These are phyloP conservation scores for Plenodomus biglobosus DNA, from an alignment of 2,329 filamentous ascomycete species.

Conservation along the genomic window DNA sequence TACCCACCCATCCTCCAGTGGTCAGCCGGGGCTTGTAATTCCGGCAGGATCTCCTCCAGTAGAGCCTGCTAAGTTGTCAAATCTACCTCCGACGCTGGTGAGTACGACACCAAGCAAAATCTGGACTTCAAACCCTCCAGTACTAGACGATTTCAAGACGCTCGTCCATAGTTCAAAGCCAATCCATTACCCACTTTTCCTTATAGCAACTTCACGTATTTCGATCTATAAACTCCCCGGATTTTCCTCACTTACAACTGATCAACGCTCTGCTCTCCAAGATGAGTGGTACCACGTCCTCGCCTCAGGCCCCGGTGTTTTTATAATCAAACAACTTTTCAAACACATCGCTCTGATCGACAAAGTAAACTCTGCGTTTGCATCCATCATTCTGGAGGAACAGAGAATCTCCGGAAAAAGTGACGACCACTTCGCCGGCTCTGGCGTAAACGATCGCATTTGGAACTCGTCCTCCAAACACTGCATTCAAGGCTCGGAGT, in stretches of 20 bases:
- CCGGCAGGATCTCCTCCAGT: not conserved
- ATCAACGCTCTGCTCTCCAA: slow-evolving; percentile 50
- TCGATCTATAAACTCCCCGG: slow-evolving; percentile 57
- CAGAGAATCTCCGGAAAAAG: slow-evolving; percentile 51
- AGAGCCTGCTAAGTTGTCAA: slow-evolving; percentile 22
- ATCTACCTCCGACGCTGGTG: slow-evolving; percentile 13
- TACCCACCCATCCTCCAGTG: slow-evolving; percentile 18
- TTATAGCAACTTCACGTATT: slow-evolving; percentile 52
- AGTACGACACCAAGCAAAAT: slow-evolving; percentile 1
- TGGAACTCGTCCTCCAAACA: slow-evolving; percentile 70
- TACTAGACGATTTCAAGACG: slow-evolving; percentile 49
- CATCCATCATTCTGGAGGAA: slow-evolving; percentile 47
- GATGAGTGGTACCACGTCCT: slow-evolving; percentile 64
- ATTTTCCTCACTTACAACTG: slow-evolving; percentile 38
- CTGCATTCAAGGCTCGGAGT: slow-evolving; percentile 53
- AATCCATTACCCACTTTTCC: slow-evolving; percentile 52
- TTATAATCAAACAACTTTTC: slow-evolving; percentile 52
- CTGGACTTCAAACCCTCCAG: slow-evolving; percentile 32
- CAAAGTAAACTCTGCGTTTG: slow-evolving; percentile 25
- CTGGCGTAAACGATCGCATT: slow-evolving; percentile 61
- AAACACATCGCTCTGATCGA: slow-evolving; percentile 39
- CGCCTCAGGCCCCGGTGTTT: slow-evolving; percentile 59
- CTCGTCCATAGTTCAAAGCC: slow-evolving; percentile 49
- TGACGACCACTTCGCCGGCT: slow-evolving; percentile 63
- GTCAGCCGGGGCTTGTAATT: slow-evolving; percentile 12